These are phyloP conservation scores for Laguncularia racemosa DNA, from an alignment of 345 rosid genomes.

Conservation along the genomic window DNA sequence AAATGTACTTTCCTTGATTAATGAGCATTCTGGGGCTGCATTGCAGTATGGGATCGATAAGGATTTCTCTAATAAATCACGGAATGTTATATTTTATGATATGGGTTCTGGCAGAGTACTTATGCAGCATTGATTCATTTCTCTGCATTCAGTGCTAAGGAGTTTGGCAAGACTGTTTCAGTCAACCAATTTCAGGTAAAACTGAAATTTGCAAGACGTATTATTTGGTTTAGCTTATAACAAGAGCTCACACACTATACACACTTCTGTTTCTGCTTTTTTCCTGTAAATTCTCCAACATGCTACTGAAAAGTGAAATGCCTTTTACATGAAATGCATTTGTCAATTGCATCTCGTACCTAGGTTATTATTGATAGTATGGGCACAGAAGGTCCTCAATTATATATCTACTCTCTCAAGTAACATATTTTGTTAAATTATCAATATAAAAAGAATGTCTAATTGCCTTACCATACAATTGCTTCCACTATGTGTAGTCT, in stretches of 20 bases:
- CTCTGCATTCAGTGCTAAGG: conserved; percentile 81
- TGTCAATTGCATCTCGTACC: too few relatives aligned
- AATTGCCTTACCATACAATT: too few relatives aligned
- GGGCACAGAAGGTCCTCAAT: too few relatives aligned
- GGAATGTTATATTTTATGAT: conserved; percentile 88
- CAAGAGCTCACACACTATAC: background rate
- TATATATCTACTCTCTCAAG: too few relatives aligned
- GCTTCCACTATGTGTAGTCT: too few relatives aligned
- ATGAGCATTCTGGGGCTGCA: conserved; percentile 95
- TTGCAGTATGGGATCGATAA: conserved; percentile 98
- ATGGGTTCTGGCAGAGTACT: conserved; percentile 93
- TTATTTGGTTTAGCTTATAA: too few relatives aligned
- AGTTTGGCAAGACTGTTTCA: conserved; percentile 80
- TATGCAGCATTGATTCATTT: conserved; percentile 83
- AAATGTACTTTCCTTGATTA: conserved; percentile 68
- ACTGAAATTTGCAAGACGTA: background rate
- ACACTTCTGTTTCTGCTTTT: background rate
- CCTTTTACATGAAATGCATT: too few relatives aligned
- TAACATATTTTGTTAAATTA: too few relatives aligned
- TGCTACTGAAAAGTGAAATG: background rate
- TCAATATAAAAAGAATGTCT: too few relatives aligned
- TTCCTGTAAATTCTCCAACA: background rate
- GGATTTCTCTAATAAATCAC: conserved; percentile 78
- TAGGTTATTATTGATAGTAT: too few relatives aligned
- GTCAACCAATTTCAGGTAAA: conserved; percentile 91